phyloP scores from a whole-genome alignment of 2,329 filamentous ascomycete species.

The Aspergillus arachidicola region DNA sequence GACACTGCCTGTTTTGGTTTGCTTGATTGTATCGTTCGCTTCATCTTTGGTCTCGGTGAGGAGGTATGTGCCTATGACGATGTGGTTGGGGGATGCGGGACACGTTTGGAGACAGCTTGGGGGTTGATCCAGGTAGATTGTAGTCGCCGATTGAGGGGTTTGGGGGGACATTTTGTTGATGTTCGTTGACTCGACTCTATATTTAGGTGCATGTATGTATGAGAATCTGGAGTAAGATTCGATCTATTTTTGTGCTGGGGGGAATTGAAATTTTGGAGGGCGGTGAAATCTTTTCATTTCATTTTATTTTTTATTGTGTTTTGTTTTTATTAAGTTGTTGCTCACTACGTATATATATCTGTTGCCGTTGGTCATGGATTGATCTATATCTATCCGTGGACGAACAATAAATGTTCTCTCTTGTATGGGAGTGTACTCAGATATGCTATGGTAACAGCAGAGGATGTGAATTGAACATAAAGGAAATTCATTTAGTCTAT shows the following conservation, averaged over 20 bases:
- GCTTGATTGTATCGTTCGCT: constrained; percentile 39
- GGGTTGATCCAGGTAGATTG: constrained; percentile 44
- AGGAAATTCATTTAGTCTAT: background rate
- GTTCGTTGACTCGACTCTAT: background rate
- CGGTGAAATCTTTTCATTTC: background rate
- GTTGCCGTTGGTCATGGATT: no score
- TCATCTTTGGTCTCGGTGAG: constrained; percentile 49
- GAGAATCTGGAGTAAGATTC: background rate
- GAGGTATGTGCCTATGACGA: constrained; percentile 84
- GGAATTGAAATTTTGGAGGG: background rate
- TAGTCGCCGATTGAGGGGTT: constrained; percentile 33
- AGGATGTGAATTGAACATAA: background rate
- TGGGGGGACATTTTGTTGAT: constrained; percentile 23
- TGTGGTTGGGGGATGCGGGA: constrained; percentile 57
- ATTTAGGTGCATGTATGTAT: background rate
- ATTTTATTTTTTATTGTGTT: background rate
- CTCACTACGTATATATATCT: no score
- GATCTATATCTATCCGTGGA: no score
- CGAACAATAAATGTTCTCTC: background rate
- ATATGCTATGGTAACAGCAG: background rate
- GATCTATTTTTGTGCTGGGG: background rate
- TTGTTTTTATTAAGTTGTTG: no score
- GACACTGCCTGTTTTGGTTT: constrained; percentile 73
- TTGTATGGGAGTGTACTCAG: background rate
- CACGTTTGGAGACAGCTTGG: constrained; percentile 51